Evolutionary conservation across 2,329 filamentous ascomycete genomes (phyloP).

Genomic region (Orbilia blumenaviensis): DNA sequence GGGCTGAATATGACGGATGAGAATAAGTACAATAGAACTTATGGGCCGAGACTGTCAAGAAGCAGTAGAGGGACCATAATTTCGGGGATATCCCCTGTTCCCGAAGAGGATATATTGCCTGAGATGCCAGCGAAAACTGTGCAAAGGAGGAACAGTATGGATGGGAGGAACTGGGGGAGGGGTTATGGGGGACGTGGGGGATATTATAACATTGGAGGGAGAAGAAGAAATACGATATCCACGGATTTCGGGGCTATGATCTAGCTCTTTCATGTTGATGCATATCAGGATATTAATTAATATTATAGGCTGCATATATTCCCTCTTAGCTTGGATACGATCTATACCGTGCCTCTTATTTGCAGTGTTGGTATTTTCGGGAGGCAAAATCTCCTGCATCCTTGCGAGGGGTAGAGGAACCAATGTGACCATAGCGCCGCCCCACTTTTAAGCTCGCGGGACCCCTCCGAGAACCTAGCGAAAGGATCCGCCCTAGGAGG

Average conservation of each 20-base stretch:
- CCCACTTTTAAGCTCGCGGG: background rate
- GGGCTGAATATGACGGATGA: constrained; percentile 37
- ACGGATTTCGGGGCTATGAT: background rate
- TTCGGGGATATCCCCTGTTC: constrained; percentile 29
- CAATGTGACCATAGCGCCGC: constrained; percentile 1
- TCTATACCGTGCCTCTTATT: background rate
- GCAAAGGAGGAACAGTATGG: constrained; percentile 2
- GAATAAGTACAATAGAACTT: background rate
- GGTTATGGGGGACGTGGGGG: constrained; percentile 46
- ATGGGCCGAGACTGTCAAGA: constrained; percentile 20
- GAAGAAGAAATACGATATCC: background rate
- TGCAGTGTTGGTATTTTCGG: background rate
- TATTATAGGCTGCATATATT: too few species aligned
- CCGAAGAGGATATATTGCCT: constrained; percentile 36
- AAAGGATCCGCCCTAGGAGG: constrained; percentile 1
- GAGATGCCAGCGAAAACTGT: constrained; percentile 17
- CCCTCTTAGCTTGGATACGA: too few species aligned
- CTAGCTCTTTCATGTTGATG: background rate
- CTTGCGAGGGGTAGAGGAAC: background rate
- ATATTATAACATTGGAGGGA: constrained; percentile 20
- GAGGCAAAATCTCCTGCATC: background rate
- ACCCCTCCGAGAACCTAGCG: background rate
- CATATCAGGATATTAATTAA: too few species aligned
- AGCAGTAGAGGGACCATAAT: constrained; percentile 32
- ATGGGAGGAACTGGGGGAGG: constrained; percentile 37